Evolutionary conservation across 306 rosid genomes (phyloP), one percentile per base, ranked within the genome.

Genomic region (Ammopiptanthus mongolicus): DNA sequence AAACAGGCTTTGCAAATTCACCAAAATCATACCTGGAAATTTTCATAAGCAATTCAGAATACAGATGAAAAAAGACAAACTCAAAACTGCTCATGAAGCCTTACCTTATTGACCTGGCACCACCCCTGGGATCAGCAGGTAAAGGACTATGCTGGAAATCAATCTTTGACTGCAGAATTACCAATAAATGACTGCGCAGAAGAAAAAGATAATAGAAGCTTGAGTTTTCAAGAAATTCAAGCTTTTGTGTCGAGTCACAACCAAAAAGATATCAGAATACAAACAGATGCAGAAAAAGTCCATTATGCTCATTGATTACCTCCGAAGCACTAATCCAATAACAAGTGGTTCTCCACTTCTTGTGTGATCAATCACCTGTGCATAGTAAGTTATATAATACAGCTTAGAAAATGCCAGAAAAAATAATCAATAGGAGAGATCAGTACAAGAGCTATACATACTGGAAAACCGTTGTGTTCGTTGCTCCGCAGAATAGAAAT

Each of bases 381-480:
- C 61, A 39, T 59, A 73, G 69, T 73, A 65, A 82, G 76, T 65
- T 77, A 81, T 11, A 80, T 50, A 77, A 77, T 70, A 41, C 52
- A 81, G 57, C 19, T 82, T 9, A 63, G 75, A 82, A 64, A 76
- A 58, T 50, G 50, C 29, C 5, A 73, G 80, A 52, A 75, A 59
- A 34, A 66, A 41, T 48, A 59, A 41, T 31, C 65, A 65, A 67
- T 4, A 63, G 19, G 42, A 52, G 31, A 29, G 60, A 59, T 65
- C 73, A 57, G 60, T 73, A 80, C 17, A 73, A 34, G 69, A 75
- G 81, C 46, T n/a, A 65, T 70, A 56, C 97, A 84, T 90, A 95
- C 97, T n/a, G 99, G 99, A 77, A 88, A 95, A 77, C 99, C 99
- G 44, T 95, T 92, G 79, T 95, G 97, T 42, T 82, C 55, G 84